Base-by-base conservation (phyloP, 148 eudicot species). In the Polygonum maritimum region DNA sequence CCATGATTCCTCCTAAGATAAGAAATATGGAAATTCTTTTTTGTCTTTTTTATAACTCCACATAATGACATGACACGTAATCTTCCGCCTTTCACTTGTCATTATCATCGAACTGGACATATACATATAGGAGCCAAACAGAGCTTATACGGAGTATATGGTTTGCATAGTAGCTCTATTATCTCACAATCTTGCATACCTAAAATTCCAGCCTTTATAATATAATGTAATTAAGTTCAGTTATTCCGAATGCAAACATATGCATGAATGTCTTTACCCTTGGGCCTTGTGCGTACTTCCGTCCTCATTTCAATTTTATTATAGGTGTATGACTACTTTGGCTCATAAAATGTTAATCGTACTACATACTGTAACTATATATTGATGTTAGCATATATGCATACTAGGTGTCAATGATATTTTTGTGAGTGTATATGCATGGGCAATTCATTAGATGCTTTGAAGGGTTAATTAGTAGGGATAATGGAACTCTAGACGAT, bases 1-100 rank as follows among this genome's bases (percentile, higher is more conserved):
- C 89, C 92, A 88, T 82, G 31, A 85, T 74, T 33, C 54, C 70
- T 33, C 76, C 74, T 81, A 18, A 33, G 13, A 48, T 73, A 49
- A 45, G 49, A 77, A 74, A 55, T 65, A 44, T 65, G n/a, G 69
- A 57, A 79, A 58, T 38, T 49, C 51, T 63, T 71, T 80, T 58
- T 44, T 39, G 70, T 79, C 67, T 22, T 60, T 22, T 63, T 1
- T 63, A 63, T 12, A 58, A 58, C 35, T 19, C 31, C 31, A 26
- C 31, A 26, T 26, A 26, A 26, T 40, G 74, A 71, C 48, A 71
- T 35, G 49, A 44, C 49, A 45, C 49, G 4, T n/a, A 72, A 72
- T 72, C 8, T 45, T 72, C 47, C 11, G 35, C 21, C 8, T 19
- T 45, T 44, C 75, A 41, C 18, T 63, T 63, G 70, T 35, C 70